These are phyloP conservation scores for Apiotrichum sp. DNA, from an alignment of 1,284 basidiomycete species.

Conservation along the genomic window DNA sequence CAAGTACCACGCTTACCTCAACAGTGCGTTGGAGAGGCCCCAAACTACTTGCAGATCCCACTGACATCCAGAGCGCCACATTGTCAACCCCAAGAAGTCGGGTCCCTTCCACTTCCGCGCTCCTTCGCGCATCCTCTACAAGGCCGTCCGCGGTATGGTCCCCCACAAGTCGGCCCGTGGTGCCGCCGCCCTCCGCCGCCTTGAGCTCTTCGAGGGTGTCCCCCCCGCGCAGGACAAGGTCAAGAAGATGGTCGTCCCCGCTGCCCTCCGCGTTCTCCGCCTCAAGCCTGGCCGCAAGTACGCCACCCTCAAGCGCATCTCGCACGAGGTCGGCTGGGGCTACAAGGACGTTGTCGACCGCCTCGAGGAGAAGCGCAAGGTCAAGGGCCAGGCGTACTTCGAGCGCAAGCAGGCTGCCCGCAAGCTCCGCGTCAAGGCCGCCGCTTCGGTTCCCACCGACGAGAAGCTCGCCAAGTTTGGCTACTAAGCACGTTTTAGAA, in stretches of 20 bases:
- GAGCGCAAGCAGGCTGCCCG: slow-evolving; percentile 92
- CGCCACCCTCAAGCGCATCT: slow-evolving; percentile 83
- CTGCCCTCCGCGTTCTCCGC: slow-evolving; percentile 91
- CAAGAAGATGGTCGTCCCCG: slow-evolving; percentile 99
- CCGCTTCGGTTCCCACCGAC: slow-evolving; percentile 62
- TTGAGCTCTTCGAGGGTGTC: slow-evolving; percentile 98
- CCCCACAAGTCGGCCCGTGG: slow-evolving; percentile 96
- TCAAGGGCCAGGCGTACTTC: slow-evolving; percentile 98
- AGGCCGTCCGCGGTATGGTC: slow-evolving; percentile 96
- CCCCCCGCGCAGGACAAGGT: slow-evolving; percentile 98
- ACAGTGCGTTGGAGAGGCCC: slow-evolving; percentile 53
- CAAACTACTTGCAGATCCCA: background rate
- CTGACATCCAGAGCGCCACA: slow-evolving; percentile 62
- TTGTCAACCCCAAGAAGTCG: slow-evolving; percentile 98
- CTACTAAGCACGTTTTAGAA: slow-evolving; percentile 55
- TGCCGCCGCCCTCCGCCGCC: slow-evolving; percentile 89
- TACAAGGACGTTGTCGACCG: slow-evolving; percentile 99
- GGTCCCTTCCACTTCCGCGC: slow-evolving; percentile 99
- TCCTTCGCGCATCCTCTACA: slow-evolving; percentile 97
- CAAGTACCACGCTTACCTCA: slow-evolving; percentile 97
- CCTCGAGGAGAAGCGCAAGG: slow-evolving; percentile 99
- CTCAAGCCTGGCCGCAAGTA: slow-evolving; percentile 99
- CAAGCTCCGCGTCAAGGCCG: slow-evolving; percentile 89
- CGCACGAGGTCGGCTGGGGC: slow-evolving; percentile 80
- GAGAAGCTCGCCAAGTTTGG: slow-evolving; percentile 78